Conservation (phyloP, 2,329 filamentous ascomycete species). For the Epichloe amarillans region DNA sequence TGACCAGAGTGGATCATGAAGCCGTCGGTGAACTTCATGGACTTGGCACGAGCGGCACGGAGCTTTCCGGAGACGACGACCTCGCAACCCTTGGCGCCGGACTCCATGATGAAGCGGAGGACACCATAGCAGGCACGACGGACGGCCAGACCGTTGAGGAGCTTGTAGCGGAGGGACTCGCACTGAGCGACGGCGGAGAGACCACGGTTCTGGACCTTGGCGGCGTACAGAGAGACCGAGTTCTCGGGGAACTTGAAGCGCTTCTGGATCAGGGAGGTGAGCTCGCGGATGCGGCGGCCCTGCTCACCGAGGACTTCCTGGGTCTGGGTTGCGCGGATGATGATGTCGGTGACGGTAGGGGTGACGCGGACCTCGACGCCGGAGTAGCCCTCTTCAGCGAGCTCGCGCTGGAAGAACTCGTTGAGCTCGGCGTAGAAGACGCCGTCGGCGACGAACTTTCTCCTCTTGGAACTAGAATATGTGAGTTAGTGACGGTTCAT, state of each 20-base stretch:
- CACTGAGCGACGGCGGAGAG: slow-evolving; percentile 99
- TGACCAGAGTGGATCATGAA: slow-evolving; percentile 99
- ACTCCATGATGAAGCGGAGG: slow-evolving; percentile 99
- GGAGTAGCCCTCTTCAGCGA: slow-evolving; percentile 99
- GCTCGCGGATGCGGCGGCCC: slow-evolving; percentile 98
- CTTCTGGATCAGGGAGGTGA: slow-evolving; percentile 99
- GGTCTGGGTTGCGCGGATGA: slow-evolving; percentile 99
- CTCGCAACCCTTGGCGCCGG: slow-evolving; percentile 98
- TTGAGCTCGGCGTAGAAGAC: slow-evolving; percentile 99
- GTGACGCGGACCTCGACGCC: slow-evolving; percentile 99
- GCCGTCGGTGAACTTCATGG: slow-evolving; percentile 99
- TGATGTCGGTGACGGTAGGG: slow-evolving; percentile 99
- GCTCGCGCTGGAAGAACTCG: slow-evolving; percentile 99
- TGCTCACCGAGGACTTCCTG: slow-evolving; percentile 99
- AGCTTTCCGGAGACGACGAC: slow-evolving; percentile 99
- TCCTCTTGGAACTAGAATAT: slow-evolving; percentile 62
- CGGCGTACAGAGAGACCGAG: slow-evolving; percentile 98
- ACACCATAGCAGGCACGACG: slow-evolving; percentile 99
- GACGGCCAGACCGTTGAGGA: slow-evolving; percentile 98
- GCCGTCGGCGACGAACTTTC: slow-evolving; percentile 95
- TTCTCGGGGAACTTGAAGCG: slow-evolving; percentile 99
- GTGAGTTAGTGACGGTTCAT: slow-evolving; percentile 2
- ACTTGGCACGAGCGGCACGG: slow-evolving; percentile 96
- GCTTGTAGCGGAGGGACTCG: slow-evolving; percentile 99
- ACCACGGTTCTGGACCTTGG: slow-evolving; percentile 99